These are phyloP conservation scores for Penicillium canariense DNA, from an alignment of 495 filamentous ascomycete species.

Conservation along the genomic window DNA sequence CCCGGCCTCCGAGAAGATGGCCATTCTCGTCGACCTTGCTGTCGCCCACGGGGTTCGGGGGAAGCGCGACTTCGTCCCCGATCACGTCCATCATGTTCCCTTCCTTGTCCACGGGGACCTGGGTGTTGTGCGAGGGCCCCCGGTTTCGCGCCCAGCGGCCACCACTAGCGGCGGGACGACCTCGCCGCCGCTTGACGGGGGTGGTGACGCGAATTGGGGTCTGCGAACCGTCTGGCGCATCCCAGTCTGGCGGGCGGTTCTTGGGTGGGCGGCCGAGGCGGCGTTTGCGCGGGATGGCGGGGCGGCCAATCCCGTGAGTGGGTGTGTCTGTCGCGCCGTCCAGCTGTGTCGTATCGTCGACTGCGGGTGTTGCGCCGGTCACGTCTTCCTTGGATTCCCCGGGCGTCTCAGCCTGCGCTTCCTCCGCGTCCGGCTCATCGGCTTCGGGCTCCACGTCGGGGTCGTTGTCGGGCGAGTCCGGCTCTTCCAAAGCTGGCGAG, in stretches of 20 bases:
- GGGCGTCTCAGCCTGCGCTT: constrained; percentile 14
- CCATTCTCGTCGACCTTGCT: constrained; percentile 89
- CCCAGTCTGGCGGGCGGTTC: constrained; percentile 75
- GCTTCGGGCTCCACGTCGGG: constrained; percentile 29
- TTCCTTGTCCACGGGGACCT: constrained; percentile 90
- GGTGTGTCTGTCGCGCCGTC: constrained; percentile 26
- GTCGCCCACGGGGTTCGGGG: constrained; percentile 85
- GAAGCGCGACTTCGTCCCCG: constrained; percentile 85
- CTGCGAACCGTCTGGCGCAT: constrained; percentile 55
- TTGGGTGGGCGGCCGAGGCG: constrained; percentile 85
- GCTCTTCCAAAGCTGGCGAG: constrained; percentile 32
- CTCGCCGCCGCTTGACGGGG: constrained; percentile 63
- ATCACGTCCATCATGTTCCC: constrained; percentile 89
- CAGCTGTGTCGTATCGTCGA: constrained; percentile 38
- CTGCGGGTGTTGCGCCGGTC: constrained; percentile 35
- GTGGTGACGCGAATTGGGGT: constrained; percentile 54
- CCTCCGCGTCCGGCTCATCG: constrained; percentile 25
- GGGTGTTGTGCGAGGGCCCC: constrained; percentile 70
- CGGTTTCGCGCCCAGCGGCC: constrained; percentile 63
- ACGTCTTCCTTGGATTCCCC: constrained; percentile 34
- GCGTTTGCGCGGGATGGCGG: constrained; percentile 67
- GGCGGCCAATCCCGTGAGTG: constrained; percentile 33
- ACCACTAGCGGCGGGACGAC: constrained; percentile 66
- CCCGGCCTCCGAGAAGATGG: constrained; percentile 72
- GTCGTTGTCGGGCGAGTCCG: constrained; percentile 31